Percentiles rank a stretch among this genome's conserved stretches.
Evolutionary conservation across 2,329 filamentous ascomycete species (phyloP).

Genomic region (Chrysosporium queenslandicum): DNA sequence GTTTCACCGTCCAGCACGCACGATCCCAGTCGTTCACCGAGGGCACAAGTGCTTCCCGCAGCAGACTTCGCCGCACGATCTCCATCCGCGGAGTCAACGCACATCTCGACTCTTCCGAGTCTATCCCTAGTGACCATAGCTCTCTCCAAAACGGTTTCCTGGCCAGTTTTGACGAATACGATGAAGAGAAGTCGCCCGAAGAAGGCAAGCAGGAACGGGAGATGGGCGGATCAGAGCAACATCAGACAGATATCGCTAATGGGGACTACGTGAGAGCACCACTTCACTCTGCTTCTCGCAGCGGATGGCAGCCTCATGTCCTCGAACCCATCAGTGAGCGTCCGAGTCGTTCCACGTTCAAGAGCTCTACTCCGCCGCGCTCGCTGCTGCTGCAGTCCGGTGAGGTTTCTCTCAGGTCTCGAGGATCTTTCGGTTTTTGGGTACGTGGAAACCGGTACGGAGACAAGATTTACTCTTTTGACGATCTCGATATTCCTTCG

Average conservation of each 20-base stretch:
- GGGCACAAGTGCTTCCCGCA: constrained; percentile 6
- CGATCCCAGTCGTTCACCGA: constrained; percentile 8
- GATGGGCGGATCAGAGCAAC: background rate
- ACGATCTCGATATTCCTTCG: constrained; percentile 21
- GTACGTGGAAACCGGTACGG: constrained; percentile 12
- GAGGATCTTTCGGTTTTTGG: background rate
- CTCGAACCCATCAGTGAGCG: constrained; percentile 25
- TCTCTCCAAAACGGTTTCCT: constrained; percentile 32
- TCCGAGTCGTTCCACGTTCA: constrained; percentile 20
- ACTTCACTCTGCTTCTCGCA: constrained; percentile 11
- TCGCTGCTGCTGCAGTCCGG: background rate
- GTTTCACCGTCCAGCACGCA: background rate
- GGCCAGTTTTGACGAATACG: constrained; percentile 23
- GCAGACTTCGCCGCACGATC: constrained; percentile 17
- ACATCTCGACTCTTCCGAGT: constrained; percentile 25
- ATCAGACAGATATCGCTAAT: constrained; percentile 38
- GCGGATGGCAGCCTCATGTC: constrained; percentile 19
- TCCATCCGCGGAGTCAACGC: constrained; percentile 18
- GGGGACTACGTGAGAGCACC: constrained; percentile 34
- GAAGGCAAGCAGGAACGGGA: background rate
- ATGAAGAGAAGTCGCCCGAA: background rate
- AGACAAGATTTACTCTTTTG: constrained; percentile 21
- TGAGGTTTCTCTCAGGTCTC: background rate
- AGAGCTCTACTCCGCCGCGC: constrained; percentile 15
- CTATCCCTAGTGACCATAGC: constrained; percentile 28